Conservation (phyloP, 1,284 basidiomycete genomes). For the Abortiporus biennis region DNA sequence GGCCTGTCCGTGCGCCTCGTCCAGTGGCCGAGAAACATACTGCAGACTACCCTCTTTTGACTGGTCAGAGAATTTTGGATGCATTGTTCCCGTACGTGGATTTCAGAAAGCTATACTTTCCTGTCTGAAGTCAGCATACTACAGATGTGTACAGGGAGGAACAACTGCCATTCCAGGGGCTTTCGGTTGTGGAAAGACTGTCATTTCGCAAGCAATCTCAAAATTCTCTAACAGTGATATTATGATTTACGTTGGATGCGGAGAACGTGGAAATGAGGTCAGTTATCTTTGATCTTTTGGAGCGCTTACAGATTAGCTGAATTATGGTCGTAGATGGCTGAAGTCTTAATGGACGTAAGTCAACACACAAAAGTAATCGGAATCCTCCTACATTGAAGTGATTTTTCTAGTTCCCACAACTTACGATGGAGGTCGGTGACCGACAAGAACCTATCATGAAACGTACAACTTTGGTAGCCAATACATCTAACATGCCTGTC, state of each 20-base stretch:
- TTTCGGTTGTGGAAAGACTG: constrained; percentile 97
- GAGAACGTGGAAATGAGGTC: constrained; percentile 87
- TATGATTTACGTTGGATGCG: constrained; percentile 98
- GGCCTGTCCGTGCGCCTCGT: constrained; percentile 98
- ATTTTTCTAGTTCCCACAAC: constrained; percentile 78
- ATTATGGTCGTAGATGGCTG: constrained; percentile 75
- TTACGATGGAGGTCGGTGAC: constrained; percentile 87
- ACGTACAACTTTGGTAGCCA: constrained; percentile 97
- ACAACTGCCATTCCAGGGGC: constrained; percentile 99
- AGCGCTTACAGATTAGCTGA: constrained; percentile 1
- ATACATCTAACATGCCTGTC: constrained; percentile 99
- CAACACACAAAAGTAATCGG: constrained; percentile 1
- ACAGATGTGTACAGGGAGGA: constrained; percentile 93
- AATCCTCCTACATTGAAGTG: constrained; percentile 11
- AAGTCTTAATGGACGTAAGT: constrained; percentile 88
- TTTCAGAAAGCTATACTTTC: constrained; percentile 3
- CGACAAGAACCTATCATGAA: constrained; percentile 99
- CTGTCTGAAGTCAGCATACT: constrained; percentile 7
- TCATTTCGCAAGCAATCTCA: constrained; percentile 95
- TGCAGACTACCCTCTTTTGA: constrained; percentile 89
- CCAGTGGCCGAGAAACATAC: constrained; percentile 94
- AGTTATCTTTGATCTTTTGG: constrained; percentile 17
- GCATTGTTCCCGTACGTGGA: constrained; percentile 87
- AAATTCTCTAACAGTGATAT: constrained; percentile 99
- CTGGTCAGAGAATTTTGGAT: constrained; percentile 96